Evolutionary conservation across 305 asterid species (phyloP).

Genomic region (Rubia occidens): DNA sequence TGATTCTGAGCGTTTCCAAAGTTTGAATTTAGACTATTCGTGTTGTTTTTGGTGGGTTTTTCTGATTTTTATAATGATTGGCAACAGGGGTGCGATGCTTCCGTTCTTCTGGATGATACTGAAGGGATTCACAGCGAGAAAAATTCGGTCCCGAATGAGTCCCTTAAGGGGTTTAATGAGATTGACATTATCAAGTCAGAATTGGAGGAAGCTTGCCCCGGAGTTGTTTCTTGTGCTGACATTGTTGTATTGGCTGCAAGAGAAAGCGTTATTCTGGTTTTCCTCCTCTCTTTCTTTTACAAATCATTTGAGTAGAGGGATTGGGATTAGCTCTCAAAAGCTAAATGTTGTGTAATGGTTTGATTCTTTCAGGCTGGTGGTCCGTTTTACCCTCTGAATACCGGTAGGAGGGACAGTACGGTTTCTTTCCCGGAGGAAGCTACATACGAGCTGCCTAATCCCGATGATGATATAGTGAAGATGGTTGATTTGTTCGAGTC

Average conservation of each 20-base stretch:
- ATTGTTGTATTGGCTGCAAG: slow-evolving; percentile 74
- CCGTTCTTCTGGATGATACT: slow-evolving; percentile 52
- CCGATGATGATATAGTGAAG: slow-evolving; percentile 33
- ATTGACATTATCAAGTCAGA: slow-evolving; percentile 51
- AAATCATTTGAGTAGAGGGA: background rate
- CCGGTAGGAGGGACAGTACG: slow-evolving; percentile 59
- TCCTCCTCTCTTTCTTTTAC: background rate
- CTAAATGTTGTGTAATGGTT: background rate
- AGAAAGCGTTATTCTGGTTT: slow-evolving; percentile 63
- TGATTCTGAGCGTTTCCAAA: background rate
- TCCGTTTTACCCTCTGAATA: slow-evolving; percentile 62
- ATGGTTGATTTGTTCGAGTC: slow-evolving; percentile 38
- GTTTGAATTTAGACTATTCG: background rate
- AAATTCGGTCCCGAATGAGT: slow-evolving; percentile 38
- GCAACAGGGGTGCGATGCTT: slow-evolving; percentile 74
- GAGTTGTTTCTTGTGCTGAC: slow-evolving; percentile 82
- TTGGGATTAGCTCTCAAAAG: background rate
- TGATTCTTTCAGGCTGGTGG: slow-evolving; percentile 66
- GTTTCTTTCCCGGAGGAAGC: slow-evolving; percentile 31
- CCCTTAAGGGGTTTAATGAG: slow-evolving; percentile 46
- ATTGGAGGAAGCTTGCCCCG: slow-evolving; percentile 60
- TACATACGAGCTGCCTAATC: slow-evolving; percentile 48
- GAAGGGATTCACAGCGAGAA: slow-evolving; percentile 52
- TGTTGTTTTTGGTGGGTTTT: background rate
- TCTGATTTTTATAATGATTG: background rate